Evolutionary conservation across 495 filamentous ascomycete species (phyloP).

Genomic region (Tuber magnatum): DNA sequence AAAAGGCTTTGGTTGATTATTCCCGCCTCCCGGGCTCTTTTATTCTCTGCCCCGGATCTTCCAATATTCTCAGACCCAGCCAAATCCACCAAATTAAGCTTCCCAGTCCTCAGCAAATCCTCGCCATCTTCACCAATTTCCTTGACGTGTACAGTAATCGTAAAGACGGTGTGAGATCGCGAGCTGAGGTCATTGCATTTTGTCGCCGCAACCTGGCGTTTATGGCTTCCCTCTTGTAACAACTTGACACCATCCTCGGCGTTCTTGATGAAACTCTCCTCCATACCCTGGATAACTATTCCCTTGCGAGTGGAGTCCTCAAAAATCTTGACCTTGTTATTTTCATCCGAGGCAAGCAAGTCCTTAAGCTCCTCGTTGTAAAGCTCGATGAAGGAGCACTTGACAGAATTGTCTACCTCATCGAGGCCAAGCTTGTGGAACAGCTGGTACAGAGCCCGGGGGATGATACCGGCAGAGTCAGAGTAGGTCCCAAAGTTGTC

Average conservation of each 20-base stretch:
- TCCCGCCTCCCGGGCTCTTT: conserved; percentile 88
- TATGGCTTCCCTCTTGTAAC: conserved; percentile 82
- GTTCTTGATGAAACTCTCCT: conserved; percentile 82
- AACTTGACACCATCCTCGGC: conserved; percentile 78
- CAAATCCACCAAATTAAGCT: conserved; percentile 91
- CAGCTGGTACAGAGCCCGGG: conserved; percentile 74
- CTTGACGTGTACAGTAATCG: conserved; percentile 82
- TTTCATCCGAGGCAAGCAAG: conserved; percentile 72
- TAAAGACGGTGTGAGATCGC: conserved; percentile 93
- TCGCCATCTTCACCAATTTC: conserved; percentile 72
- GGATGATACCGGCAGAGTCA: conserved; percentile 89
- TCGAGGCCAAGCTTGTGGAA: conserved; percentile 66
- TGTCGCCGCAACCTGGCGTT: conserved; percentile 90
- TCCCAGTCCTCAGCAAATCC: conserved; percentile 86
- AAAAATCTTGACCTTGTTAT: conserved; percentile 82
- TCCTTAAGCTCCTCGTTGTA: conserved; percentile 97
- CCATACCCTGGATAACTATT: conserved; percentile 89
- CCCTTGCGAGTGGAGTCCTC: conserved; percentile 83
- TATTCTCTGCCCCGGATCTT: conserved; percentile 92
- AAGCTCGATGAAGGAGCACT: conserved; percentile 96
- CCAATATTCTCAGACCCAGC: conserved; percentile 97
- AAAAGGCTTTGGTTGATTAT: conserved; percentile 97
- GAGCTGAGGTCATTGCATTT: conserved; percentile 98
- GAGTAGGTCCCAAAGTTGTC: conserved; percentile 76
- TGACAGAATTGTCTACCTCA: conserved; percentile 79